Evolutionary conservation across 805 yeast genomes (phyloP), one percentile per base, ranked within the genome.

Genomic region (Wickerhamiella siamensis): DNA sequence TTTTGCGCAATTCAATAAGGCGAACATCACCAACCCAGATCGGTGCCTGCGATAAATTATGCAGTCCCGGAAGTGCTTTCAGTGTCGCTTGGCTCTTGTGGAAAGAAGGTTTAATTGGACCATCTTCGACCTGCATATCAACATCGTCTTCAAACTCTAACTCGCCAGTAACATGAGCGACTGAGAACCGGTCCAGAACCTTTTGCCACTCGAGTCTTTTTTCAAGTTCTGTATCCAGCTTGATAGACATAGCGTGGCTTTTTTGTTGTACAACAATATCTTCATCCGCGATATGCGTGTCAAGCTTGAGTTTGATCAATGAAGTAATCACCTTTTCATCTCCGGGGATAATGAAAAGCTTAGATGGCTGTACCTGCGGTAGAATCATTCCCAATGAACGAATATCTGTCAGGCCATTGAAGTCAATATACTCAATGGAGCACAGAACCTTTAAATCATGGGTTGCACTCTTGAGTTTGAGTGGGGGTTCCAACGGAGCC

Each of bases 331-430:
- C 51, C 12, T 44, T 45, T 4, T 36, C 44, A 4, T 51, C 37
- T 4, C 66, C 65, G 18, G 75, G 70, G 3, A 73, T 58, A 20
- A 80, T 57, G 9, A 88, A 62, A 37, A 87, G 65, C 49, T 77
- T 77, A 39, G 75, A 71, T 4, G 97, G 95, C 52, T 82, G 81
- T 41, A 91, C 62, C 2, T 79, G 70, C 18, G 91, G 83, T 34
- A 84, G 67, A 42, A 87, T 81, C 59, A 83, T 74, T 36, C 77
- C 69, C 43, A 83, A 62, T 0, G 98, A 88, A 47, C 95, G 69
- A 47, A 78, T 64, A 55, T 91, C 96, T 0, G 83, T 88, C 16
- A 80, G 61, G 17, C 95, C 95, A 14, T 86, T 73, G 36, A 87
- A 65, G 56, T 88, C 96, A 43, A 88, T 72, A 55, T 66, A 84